Evolutionary conservation across 164 flowering plant genomes (phyloP), one percentile per base, ranked within the genome.

Genomic region (Annona squamosa): DNA sequence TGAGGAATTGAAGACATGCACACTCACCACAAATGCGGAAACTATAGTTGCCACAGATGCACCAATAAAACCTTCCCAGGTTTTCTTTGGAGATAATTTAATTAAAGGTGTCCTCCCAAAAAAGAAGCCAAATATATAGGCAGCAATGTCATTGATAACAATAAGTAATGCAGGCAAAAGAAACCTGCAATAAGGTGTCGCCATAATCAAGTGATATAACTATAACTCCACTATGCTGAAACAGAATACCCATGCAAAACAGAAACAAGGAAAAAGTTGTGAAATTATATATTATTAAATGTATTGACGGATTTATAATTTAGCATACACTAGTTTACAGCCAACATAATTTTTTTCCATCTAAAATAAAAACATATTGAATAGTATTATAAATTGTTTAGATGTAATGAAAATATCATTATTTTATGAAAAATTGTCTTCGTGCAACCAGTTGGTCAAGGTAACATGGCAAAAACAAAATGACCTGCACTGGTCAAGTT

Each of bases 31-130:
- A 85, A 93, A 93, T 70, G 98, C 98, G 69, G 97, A 89, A 65
- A 89, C 78, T 9, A 95, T 84, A 47, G 99, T 95, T 47, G 93
- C 75, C 69, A 93, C 76, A 72, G 97, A 93, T 70, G 97, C 98
- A 78, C 98, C 98, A 80, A 95, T 91, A 66, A 93, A 93, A 48
- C 99, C 99, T 80, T 95, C 99, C 99, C 98, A 95, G 63, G 99
- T 95, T 85, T 95, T 95, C 87, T 95, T 95, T 46, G 98, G 99
- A 72, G 99, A 95, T 71, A 93, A 77, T 83, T 93, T 90, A 79
- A 95, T 93, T 81, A 95, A 84, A 66, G 99, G 99, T 19, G 98
- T 95, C 83, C 74, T 87, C 71, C 99, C 99, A 84, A 93, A 91
- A 84, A 93, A 95, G 81, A 95, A 95, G 17, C 99, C 99, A 83